Evolutionary conservation across 2,329 filamentous ascomycete species (phyloP), one percentile per base, ranked within the genome.

Genomic region (Trichoderma arundinaceum): DNA sequence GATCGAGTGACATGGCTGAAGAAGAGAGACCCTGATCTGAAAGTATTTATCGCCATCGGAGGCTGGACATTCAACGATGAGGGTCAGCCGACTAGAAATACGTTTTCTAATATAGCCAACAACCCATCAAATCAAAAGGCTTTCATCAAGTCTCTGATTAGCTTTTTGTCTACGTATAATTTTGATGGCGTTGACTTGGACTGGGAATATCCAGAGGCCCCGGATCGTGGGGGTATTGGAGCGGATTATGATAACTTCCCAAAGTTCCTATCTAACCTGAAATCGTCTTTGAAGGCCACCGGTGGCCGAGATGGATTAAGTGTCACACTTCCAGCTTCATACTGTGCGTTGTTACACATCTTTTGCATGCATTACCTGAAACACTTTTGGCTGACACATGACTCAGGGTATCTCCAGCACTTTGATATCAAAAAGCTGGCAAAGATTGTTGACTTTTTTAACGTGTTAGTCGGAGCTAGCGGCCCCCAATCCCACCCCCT

Each of bases 361-460:
- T 28, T 28, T 28, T 2, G 22, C 22, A 28, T 28, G 22, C 22
- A 28, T 28, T 28, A 28, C 22, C 22, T 3, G 22, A 4, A 28
- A 28, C 4, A 28, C 22, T 28, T 28, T 2, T 28, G 2, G 22
- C 22, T 28, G 22, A 28, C 22, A 28, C 2, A 28, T 3, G 22
- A 28, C 22, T 28, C 22, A 28, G 22, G 22, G 69, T 70, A 71
- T 39, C 52, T 71, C 28, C 59, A 66, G 28, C 15, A 61, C 10
- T 71, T 70, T 54, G 62, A 71, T 41, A 69, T 71, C 32, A 46
- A 51, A 1, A 53, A 57, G 1, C 15, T 71, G 1, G 68, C 67
- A 19, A 10, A 17, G 2, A 5, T 69, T 15, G 73, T 79, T 4
- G 76, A 82, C 65, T 81, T 71, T 67, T 76, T 81, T 68, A 83